Percentiles rank a stretch among this genome's conserved stretches.
Conservation (phyloP, 1,139 yeast genomes). For the Ogataea hybrid region DNA sequence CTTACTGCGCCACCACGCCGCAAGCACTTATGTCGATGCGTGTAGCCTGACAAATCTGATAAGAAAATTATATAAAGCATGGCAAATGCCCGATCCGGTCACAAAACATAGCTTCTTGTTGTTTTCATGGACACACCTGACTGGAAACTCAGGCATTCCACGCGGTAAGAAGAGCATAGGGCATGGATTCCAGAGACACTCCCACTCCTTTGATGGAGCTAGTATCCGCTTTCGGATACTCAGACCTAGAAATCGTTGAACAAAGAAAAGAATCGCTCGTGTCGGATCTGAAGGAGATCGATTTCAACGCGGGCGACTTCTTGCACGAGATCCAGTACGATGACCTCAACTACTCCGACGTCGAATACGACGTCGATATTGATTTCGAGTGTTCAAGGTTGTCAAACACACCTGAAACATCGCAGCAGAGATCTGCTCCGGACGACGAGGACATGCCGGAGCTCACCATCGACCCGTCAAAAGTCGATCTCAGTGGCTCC, state of each 20-base stretch:
- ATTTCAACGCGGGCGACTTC: slow-evolving; percentile 15
- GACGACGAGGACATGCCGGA: slow-evolving; percentile 13
- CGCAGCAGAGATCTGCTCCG: slow-evolving; percentile 8
- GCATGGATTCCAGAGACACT: slow-evolving; percentile 11
- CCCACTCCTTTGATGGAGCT: slow-evolving; percentile 11
- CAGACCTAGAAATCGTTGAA: slow-evolving; percentile 5
- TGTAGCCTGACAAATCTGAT: slow-evolving; percentile 5
- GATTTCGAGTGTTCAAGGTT: slow-evolving; percentile 8
- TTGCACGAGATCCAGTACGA: slow-evolving; percentile 16
- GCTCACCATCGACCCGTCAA: slow-evolving; percentile 14
- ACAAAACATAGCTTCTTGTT: slow-evolving; percentile 5
- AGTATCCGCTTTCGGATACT: slow-evolving; percentile 5
- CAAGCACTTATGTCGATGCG: slow-evolving; percentile 3
- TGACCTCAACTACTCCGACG: slow-evolving; percentile 15
- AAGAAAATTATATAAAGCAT: slow-evolving; percentile 9
- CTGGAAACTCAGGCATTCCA: slow-evolving; percentile 2
- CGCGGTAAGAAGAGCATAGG: slow-evolving; percentile 4
- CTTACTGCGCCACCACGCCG: slow-evolving; percentile 11
- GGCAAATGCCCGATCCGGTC: slow-evolving; percentile 7
- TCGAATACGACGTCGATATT: slow-evolving; percentile 14
- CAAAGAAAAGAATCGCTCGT: slow-evolving; percentile 10
- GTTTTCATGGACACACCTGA: slow-evolving; percentile 9
- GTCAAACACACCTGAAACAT: slow-evolving; percentile 14
- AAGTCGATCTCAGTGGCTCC: slow-evolving; percentile 8
- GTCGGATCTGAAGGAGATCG: slow-evolving; percentile 13